Conservation (phyloP, 164 flowering plant species). For the Tetrastigma voinierianum region DNA sequence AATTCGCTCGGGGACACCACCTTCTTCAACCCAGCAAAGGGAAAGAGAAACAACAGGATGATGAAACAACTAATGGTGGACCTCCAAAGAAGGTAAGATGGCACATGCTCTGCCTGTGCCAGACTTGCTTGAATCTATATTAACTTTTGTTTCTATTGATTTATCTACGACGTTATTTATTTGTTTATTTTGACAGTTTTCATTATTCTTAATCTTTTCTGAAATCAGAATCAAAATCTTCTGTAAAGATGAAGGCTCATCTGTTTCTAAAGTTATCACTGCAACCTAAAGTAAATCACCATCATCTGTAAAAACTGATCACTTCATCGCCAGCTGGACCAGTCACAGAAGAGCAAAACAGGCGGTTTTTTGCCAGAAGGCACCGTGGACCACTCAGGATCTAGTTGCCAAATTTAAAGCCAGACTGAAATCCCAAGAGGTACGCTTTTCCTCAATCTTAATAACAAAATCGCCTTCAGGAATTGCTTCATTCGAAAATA, state of each 20-base stretch:
- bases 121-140: background rate
- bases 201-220: background rate
- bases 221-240: constrained; percentile 47
- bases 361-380: constrained; percentile 65
- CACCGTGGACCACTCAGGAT: constrained; percentile 81
- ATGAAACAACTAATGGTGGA: constrained; percentile 59
- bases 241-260: constrained; percentile 45
- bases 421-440: constrained; percentile 69
- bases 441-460: constrained; percentile 19
- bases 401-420: constrained; percentile 82
- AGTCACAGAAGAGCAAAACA: constrained; percentile 87
- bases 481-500: background rate
- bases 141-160: background rate
- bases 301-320: constrained; percentile 38
- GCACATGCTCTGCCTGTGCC: constrained; percentile 30
- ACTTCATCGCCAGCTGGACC: constrained; percentile 51
- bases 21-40: constrained; percentile 74
- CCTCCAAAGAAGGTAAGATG: constrained; percentile 74
- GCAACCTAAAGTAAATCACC: constrained; percentile 38
- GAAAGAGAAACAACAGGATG: constrained; percentile 81
- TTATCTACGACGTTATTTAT: background rate
- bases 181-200: background rate
- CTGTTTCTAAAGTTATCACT: constrained; percentile 40
- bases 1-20: constrained; percentile 59
- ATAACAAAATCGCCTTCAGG: too few species aligned